Percentiles rank a stretch among this genome's conserved stretches.
These are phyloP conservation scores for Monoraphidium neglectum DNA, from an alignment of 139 green algal genomes.

Conservation along the genomic window DNA sequence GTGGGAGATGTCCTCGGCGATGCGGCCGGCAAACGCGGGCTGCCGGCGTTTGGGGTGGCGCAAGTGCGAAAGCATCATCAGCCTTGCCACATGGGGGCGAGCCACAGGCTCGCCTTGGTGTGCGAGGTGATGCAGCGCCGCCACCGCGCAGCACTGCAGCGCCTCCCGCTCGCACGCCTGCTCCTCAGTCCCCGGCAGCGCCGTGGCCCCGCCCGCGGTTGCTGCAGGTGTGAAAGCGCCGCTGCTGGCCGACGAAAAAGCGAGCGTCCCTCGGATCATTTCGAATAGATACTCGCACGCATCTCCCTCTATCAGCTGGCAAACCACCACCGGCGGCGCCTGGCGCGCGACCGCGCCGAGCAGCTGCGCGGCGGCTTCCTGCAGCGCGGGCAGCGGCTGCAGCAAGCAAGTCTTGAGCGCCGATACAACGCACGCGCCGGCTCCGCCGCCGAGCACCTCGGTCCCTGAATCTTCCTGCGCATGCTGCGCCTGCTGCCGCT, in stretches of 20 bases:
- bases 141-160: slow-evolving; percentile 14
- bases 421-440: neutral
- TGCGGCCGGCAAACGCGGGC: too few species aligned
- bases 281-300: slow-evolving; percentile 22
- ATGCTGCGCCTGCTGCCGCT: neutral
- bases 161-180: slow-evolving; percentile 2
- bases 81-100: too few species aligned
- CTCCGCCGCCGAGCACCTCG: neutral
- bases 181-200: neutral
- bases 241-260: too few species aligned
- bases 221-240: too few species aligned
- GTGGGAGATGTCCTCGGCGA: too few species aligned
- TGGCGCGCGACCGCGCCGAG: neutral
- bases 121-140: neutral
- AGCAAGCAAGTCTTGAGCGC: neutral
- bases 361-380: neutral
- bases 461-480: neutral
- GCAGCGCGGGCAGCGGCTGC: neutral
- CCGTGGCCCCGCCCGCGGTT: neutral
- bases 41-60: too few species aligned
- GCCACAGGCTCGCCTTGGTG: slow-evolving; percentile 23
- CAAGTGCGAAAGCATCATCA: too few species aligned
- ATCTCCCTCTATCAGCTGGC: neutral
- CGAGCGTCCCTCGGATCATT: slow-evolving; percentile 17
- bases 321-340: neutral